Evolutionary conservation across 179 eudicot genomes (phyloP).

Genomic region (Patellifolia procumbens): DNA sequence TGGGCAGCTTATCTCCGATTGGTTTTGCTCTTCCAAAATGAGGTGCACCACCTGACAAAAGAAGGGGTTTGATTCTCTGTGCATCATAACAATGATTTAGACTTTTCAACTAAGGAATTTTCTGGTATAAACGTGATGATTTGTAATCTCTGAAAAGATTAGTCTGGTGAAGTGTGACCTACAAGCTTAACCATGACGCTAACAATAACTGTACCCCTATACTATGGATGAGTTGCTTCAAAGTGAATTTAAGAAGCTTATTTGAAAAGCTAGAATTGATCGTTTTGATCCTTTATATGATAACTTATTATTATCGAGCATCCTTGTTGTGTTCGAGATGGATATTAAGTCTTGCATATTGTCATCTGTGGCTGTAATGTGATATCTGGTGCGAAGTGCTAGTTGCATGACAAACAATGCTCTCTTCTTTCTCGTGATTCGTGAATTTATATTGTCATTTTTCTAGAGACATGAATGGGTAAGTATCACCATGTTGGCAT

Average conservation of each 20-base stretch:
- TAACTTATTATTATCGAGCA: not conserved
- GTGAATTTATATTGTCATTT: not conserved
- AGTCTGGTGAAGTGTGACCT: not conserved
- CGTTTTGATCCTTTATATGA: not conserved
- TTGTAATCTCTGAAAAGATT: not conserved
- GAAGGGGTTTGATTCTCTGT: too few species aligned
- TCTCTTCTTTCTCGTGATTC: not conserved
- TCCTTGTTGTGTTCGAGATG: not conserved
- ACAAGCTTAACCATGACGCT: not conserved
- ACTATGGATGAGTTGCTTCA: too few species aligned
- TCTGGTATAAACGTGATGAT: not conserved
- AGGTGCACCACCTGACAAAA: too few species aligned
- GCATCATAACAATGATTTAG: not conserved
- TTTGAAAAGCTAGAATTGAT: not conserved
- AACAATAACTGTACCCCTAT: too few species aligned
- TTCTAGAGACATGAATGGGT: constrained; percentile 5
- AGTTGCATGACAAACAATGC: not conserved
- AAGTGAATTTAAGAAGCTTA: not conserved
- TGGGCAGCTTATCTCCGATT: too few species aligned
- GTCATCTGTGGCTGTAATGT: constrained; percentile 12
- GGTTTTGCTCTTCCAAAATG: too few species aligned
- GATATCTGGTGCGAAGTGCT: not conserved
- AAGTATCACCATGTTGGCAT: not conserved
- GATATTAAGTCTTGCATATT: not conserved
- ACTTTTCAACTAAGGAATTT: not conserved